Percentiles rank a stretch among this genome's conserved stretches.
phyloP scores from a whole-genome alignment of 176 grass and related monocot genomes.

The Rhipidocladum racemiflorum region DNA sequence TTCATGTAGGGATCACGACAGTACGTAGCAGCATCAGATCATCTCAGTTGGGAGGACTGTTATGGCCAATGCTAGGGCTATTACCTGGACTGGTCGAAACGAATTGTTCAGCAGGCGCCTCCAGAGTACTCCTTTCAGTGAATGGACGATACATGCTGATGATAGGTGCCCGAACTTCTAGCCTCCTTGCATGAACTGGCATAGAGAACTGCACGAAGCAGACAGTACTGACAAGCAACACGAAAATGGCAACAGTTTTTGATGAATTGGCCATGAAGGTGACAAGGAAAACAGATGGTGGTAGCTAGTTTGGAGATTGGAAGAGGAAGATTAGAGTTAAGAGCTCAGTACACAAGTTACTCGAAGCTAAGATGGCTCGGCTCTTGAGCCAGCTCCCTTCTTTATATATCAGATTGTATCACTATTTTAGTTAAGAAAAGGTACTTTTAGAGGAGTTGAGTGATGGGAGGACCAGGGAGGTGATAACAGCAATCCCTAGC shows the following conservation, averaged over 20 bases:
- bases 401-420: slow-evolving; percentile 48
- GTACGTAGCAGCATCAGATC: background rate
- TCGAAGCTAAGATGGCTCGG: slow-evolving; percentile 25
- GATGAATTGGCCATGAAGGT: slow-evolving; percentile 39
- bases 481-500: slow-evolving; percentile 26
- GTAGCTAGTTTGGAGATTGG: slow-evolving; percentile 12
- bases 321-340: slow-evolving; percentile 11
- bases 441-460: slow-evolving; percentile 34
- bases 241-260: background rate
- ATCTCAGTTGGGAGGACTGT: slow-evolving; percentile 35
- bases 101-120: background rate
- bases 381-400: slow-evolving; percentile 32
- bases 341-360: slow-evolving; percentile 14
- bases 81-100: slow-evolving; percentile 49
- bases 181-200: slow-evolving; percentile 42
- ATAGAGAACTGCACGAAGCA: slow-evolving; percentile 45
- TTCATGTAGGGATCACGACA: background rate
- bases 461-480: slow-evolving; percentile 39
- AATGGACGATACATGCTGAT: background rate
- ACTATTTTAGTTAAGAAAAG: slow-evolving; percentile 40
- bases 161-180: slow-evolving; percentile 24
- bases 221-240: slow-evolving; percentile 30
- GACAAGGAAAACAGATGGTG: background rate
- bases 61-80: slow-evolving; percentile 60
- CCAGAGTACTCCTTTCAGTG: slow-evolving; percentile 2